A percentile compares a stretch with the other conserved stretches of the same genome.
Evolutionary conservation across 73 alveolate genomes (phyloP).

Genomic region (Tetrahymena elliotti): DNA sequence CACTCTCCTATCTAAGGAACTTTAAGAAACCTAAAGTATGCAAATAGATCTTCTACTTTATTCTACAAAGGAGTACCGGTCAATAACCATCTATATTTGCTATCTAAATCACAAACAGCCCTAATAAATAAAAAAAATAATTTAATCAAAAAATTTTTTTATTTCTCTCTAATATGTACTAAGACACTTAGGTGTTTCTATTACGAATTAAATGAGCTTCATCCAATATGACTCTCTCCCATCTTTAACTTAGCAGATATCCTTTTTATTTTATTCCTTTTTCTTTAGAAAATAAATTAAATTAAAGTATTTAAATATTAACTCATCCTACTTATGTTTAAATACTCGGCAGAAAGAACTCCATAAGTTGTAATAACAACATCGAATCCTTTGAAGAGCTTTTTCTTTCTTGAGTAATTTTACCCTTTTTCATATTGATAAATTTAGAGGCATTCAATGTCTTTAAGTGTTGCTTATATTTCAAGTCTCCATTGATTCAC

Average conservation of each 20-base stretch:
- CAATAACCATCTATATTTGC: conserved; percentile 31
- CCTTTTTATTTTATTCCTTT: neutral
- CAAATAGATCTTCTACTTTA: conserved; percentile 35
- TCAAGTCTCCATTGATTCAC: neutral
- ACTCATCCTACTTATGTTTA: neutral
- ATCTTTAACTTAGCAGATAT: neutral
- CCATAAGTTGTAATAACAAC: neutral
- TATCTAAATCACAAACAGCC: neutral
- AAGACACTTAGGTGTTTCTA: neutral
- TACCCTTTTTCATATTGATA: neutral
- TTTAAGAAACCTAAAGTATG: neutral
- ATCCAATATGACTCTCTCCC: conserved; percentile 26
- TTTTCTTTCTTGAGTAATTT: neutral
- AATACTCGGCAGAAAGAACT: neutral
- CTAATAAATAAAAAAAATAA: neutral
- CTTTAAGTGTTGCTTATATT: neutral
- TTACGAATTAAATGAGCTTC: conserved; percentile 34
- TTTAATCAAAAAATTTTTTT: neutral
- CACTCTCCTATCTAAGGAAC: conserved; percentile 27
- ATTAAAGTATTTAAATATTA: too few relatives aligned
- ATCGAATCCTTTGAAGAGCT: neutral
- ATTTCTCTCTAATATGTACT: too few relatives aligned
- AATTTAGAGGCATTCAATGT: neutral
- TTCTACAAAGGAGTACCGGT: conserved; percentile 43
- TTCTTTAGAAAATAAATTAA: neutral